Evolutionary conservation across 805 yeast species (phyloP), one percentile per base, ranked within the genome.

Genomic region (Wickerhamia fluorescens): DNA sequence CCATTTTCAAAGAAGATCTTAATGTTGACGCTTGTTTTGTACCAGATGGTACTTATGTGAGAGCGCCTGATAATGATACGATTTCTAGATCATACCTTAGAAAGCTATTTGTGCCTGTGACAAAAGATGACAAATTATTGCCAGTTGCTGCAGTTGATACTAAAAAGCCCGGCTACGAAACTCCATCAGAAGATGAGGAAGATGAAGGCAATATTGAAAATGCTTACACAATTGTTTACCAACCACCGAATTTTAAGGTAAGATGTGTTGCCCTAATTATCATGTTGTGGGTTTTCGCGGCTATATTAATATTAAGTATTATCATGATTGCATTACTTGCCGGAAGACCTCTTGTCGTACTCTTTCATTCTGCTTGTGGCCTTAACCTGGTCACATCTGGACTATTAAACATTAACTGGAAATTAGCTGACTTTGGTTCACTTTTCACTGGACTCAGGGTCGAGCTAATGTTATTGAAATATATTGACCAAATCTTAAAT

Each of bases 11-110:
- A 7, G 56, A 56, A 3, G 53, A 71, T 32, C 56, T 66, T 0
- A 39, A 47, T 1, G 51, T 65, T 0, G 58, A 57, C 20, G 75
- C 81, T 0, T 75, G 73, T 27, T 81, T 81, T 47, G 75, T 84
- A 6, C 88, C 88, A 0, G 80, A 84, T 51, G 98, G 98, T 3
- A 61, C 64, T 26, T 80, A 73, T 44, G 74, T 88, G 19, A 73
- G 97, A 33, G 98, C 87, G 1, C 98, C 98, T 1, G 79, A 75
- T 34, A 72, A 72, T 39, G 96, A 88, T 48, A 78, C 77, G 10
- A 76, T 80, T 13, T 73, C 89, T 0, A 61, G 86, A 33, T 70
- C 68, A 27, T 75, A 66, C 38, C 71, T 78, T 18, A 74, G 72
- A 41, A 69, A 72, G 26, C 56, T 87, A 33, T 92, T 92, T 57